Conservation (phyloP, 768 basidiomycete genomes). For the Phanerochaete carnosa region DNA sequence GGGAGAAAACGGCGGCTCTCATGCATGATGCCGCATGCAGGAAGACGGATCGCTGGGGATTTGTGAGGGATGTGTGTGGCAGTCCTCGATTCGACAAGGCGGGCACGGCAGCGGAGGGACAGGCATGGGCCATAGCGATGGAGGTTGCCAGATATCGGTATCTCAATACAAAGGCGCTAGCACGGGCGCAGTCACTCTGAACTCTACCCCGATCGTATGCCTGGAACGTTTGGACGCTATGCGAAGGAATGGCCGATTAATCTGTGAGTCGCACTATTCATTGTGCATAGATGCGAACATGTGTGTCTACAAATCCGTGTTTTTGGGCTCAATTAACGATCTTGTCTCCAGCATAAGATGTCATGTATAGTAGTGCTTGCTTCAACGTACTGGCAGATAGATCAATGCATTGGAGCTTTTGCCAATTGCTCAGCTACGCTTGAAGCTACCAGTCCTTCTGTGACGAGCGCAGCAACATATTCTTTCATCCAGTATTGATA, state of each 20-base stretch:
- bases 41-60: slow-evolving; percentile 21
- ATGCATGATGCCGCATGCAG: slow-evolving; percentile 12
- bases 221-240: neutral
- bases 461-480: neutral
- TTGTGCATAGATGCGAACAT: neutral
- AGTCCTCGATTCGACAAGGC: slow-evolving; percentile 20
- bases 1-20: slow-evolving; percentile 11
- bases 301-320: neutral
- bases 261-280: too few relatives aligned
- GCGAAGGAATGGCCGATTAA: too few relatives aligned
- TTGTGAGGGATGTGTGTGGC: slow-evolving; percentile 23
- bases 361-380: neutral
- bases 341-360: neutral
- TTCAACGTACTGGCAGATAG: neutral
- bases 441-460: neutral
- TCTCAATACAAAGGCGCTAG: neutral
- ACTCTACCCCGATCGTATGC: too few relatives aligned
- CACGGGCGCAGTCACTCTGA: neutral
- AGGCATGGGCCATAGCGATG: slow-evolving; percentile 19
- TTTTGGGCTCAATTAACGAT: neutral
- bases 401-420: neutral
- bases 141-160: slow-evolving; percentile 15
- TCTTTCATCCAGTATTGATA: neutral
- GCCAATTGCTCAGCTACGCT: neutral
- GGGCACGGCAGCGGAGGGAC: slow-evolving; percentile 22